Base-by-base conservation (phyloP, 2,329 filamentous ascomycete species). In the Fusarium pininemorale region DNA sequence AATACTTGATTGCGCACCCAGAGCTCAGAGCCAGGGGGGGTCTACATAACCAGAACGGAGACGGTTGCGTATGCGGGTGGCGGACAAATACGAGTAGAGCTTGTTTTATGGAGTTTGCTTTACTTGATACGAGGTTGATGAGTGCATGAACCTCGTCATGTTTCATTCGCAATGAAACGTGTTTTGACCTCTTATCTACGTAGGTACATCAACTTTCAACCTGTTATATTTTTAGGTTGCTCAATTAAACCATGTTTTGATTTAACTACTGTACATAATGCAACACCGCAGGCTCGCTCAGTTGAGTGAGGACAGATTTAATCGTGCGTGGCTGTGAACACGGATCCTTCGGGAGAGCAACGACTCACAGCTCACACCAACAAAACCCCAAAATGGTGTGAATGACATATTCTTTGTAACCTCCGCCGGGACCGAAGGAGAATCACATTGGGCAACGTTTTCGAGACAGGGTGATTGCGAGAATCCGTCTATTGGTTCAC, bases 101-200 rank as follows among this genome's bases (percentile, higher is more conserved):
- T 66, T 65, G 60, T 70, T 73, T 63, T 59, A 56, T 55, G 50
- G 66, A 59, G 55, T 65, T 69, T 69, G 37, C 56, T 73, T 50
- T 71, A 71, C 50, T 73, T 68, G 66, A 73, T 73, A 73, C 70
- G 70, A 73, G 70, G 61, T 39, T 22, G 22, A 42, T 47, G 15
- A 44, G 38, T 20, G 70, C 66, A 73, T 73, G n/a, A 65, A 62
- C 47, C 57, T 50, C 45, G 42, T 38, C 48, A 47, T 63, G 70
- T 73, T 73, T 73, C 70, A 69, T 73, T 73, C 56, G 48, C 35
- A 59, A 68, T 72, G 67, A 71, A 70, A 71, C 61, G 42, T 64
- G 63, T 72, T 72, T 69, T 44, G 32, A 71, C 38, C 37, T 30
- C 20, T 41, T 38, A 26, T 24, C 30, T 37, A 26, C 5, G 24